These are phyloP conservation scores for Scutellaria galericulata DNA, from an alignment of 257 asterid genomes.

Conservation along the genomic window DNA sequence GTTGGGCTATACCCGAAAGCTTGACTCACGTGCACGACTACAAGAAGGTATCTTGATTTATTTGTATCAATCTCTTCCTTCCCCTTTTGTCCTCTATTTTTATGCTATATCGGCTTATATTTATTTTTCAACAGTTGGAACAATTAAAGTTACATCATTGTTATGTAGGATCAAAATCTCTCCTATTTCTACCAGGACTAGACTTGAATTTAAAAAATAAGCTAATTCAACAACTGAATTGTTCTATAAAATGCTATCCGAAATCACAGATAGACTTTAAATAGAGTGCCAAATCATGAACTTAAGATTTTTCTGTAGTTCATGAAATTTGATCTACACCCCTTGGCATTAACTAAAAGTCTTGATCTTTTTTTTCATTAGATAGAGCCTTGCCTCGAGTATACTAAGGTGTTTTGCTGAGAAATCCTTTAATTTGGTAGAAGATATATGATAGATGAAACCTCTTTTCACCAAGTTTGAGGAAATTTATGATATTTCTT, in stretches of 20 bases:
- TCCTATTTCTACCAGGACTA: neutral
- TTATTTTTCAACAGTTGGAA: neutral
- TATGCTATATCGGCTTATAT: neutral
- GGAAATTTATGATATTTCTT: neutral
- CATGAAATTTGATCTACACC: neutral
- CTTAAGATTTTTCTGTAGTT: neutral
- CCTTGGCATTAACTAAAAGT: no score
- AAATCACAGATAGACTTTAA: neutral
- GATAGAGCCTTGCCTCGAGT: neutral
- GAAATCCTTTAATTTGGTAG: neutral
- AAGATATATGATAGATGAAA: neutral
- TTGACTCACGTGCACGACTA: conserved; percentile 63
- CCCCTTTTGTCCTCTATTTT: neutral
- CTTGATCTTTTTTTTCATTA: neutral
- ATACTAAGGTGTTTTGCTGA: no score
- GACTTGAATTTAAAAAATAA: neutral
- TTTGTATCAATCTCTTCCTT: neutral
- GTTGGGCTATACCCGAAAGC: conserved; percentile 70
- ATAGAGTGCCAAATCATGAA: neutral
- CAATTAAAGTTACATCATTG: neutral
- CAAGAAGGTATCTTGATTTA: conserved; percentile 52
- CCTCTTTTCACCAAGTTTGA: neutral
- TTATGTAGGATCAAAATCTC: neutral
- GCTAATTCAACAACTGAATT: neutral
- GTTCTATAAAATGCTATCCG: neutral